Evolutionary conservation across 1,284 basidiomycete species (phyloP).

Genomic region (Peniophora sp.): DNA sequence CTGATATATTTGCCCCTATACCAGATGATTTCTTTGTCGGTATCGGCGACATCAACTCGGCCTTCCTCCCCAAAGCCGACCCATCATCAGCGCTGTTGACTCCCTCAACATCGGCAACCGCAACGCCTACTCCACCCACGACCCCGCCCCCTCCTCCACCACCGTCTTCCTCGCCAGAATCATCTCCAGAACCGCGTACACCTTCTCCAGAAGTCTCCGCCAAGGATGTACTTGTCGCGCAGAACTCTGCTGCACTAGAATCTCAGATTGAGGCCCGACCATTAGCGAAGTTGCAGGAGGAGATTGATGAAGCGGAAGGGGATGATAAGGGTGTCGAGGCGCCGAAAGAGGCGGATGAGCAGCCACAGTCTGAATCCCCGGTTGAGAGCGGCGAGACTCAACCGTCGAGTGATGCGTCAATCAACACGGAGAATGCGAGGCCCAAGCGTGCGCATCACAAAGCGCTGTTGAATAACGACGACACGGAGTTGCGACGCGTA

Average conservation of each 20-base stretch:
- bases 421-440: constrained; percentile 8
- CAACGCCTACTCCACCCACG: constrained; percentile 19
- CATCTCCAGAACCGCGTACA: constrained; percentile 6
- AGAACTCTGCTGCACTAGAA: constrained; percentile 67
- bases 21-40: constrained; percentile 96
- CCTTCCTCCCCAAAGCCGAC: constrained; percentile 78
- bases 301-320: constrained; percentile 39
- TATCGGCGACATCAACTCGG: constrained; percentile 97
- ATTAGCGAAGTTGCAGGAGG: constrained; percentile 82
- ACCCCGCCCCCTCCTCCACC: not conserved
- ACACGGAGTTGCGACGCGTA: constrained; percentile 78
- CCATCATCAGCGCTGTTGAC: constrained; percentile 32
- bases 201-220: constrained; percentile 19
- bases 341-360: constrained; percentile 10
- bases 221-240: constrained; percentile 49
- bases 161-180: not conserved
- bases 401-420: constrained; percentile 6
- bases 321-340: constrained; percentile 8
- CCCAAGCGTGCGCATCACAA: constrained; percentile 33
- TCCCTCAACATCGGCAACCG: not conserved
- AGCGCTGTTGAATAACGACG: constrained; percentile 82
- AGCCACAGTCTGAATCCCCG: constrained; percentile 3
- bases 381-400: constrained; percentile 1
- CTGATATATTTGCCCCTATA: constrained; percentile 1
- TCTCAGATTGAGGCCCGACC: constrained; percentile 84